Percentiles rank a stretch among this genome's conserved stretches.
These are phyloP conservation scores for Coemansia guatemalensis DNA, from an alignment of 192 early-diverging fungal genomes.

Conservation along the genomic window DNA sequence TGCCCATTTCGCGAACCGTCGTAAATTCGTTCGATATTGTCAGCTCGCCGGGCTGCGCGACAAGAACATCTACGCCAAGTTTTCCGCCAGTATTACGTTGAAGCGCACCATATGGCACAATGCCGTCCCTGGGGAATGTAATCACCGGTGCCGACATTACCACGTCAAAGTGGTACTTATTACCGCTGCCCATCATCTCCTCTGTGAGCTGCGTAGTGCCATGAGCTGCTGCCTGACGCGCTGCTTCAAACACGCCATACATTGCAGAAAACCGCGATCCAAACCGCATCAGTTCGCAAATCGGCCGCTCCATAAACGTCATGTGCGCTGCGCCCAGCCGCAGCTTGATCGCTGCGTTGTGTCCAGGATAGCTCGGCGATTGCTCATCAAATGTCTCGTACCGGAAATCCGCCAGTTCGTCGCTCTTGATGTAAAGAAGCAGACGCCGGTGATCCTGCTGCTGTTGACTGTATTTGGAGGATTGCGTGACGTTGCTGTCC, in stretches of 20 bases:
- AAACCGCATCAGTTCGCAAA: constrained; percentile 71
- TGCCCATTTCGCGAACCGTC: constrained; percentile 42
- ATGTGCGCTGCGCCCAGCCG: constrained; percentile 78
- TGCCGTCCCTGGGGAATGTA: constrained; percentile 66
- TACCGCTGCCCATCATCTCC: constrained; percentile 56
- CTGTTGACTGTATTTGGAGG: neutral
- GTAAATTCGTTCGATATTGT: constrained; percentile 78
- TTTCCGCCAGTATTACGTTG: neutral
- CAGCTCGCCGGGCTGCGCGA: constrained; percentile 83
- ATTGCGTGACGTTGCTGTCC: neutral
- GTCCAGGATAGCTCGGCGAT: constrained; percentile 71
- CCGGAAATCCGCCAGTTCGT: constrained; percentile 82
- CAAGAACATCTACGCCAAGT: constrained; percentile 60
- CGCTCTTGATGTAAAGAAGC: constrained; percentile 82
- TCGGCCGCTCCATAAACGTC: constrained; percentile 75
- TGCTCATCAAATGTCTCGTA: constrained; percentile 78
- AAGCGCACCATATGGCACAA: constrained; percentile 31
- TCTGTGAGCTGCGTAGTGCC: constrained; percentile 78
- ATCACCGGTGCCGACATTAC: constrained; percentile 84
- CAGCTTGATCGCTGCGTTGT: constrained; percentile 75
- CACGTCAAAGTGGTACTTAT: constrained; percentile 83
- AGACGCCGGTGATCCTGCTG: constrained; percentile 36
- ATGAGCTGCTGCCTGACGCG: constrained; percentile 77
- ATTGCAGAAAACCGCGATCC: constrained; percentile 85
- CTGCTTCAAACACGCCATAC: constrained; percentile 86